A percentile compares a stretch with the other conserved stretches of the same genome.
phyloP scores from a whole-genome alignment of 306 rosid species.

The Myrica gale region DNA sequence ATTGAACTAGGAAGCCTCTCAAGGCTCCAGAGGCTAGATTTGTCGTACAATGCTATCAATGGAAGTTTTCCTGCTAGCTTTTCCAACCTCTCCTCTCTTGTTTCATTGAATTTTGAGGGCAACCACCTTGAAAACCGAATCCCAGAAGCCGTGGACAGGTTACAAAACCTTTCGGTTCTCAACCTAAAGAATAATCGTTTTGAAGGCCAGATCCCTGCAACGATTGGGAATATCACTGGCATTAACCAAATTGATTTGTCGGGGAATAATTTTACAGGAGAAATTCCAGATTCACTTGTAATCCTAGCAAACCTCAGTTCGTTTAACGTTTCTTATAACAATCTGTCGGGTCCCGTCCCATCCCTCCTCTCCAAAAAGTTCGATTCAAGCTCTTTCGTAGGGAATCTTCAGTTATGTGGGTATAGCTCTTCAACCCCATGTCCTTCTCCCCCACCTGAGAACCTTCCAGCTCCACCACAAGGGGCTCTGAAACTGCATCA shows the following conservation, averaged over 20 bases:
- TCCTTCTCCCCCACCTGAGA: slow-evolving; percentile 47
- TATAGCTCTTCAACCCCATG: slow-evolving; percentile 58
- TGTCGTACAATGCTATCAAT: slow-evolving; percentile 68
- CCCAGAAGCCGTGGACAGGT: slow-evolving; percentile 44
- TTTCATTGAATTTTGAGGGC: slow-evolving; percentile 48
- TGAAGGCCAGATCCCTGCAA: slow-evolving; percentile 72
- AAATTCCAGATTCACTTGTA: slow-evolving; percentile 65
- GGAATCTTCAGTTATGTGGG: slow-evolving; percentile 82
- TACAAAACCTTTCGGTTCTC: slow-evolving; percentile 63
- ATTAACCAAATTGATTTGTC: slow-evolving; percentile 64
- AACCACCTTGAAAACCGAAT: slow-evolving; percentile 50
- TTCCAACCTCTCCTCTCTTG: slow-evolving; percentile 58
- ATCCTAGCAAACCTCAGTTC: slow-evolving; percentile 57
- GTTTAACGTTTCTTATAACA: slow-evolving; percentile 83
- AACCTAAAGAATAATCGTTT: slow-evolving; percentile 61
- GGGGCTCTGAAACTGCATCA: slow-evolving; percentile 38
- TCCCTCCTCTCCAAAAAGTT: slow-evolving; percentile 58
- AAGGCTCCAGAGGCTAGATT: slow-evolving; percentile 63
- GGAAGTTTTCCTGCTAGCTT: slow-evolving; percentile 69
- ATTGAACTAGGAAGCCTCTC: slow-evolving; percentile 57
- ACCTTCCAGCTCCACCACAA: slow-evolving; percentile 52
- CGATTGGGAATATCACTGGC: slow-evolving; percentile 68
- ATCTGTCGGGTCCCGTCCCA: slow-evolving; percentile 84
- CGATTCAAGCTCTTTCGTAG: slow-evolving; percentile 79
- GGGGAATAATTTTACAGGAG: slow-evolving; percentile 53